phyloP scores from a whole-genome alignment of 2,329 filamentous ascomycete species.

The Fusarium cicatricum region DNA sequence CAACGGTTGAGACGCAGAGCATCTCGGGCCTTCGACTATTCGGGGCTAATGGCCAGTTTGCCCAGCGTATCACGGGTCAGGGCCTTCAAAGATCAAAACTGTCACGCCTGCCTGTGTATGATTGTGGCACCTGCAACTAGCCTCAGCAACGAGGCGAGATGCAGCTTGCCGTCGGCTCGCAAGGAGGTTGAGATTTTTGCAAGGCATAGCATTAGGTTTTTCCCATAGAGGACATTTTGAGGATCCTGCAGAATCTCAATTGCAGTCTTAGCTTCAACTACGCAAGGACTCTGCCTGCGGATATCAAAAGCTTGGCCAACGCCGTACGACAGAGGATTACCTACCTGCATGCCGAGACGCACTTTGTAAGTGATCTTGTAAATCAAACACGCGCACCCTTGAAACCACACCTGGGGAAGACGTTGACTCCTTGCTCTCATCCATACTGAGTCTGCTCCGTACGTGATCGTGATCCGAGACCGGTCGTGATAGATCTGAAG shows the following conservation, averaged over 20 bases:
- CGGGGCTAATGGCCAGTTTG: constrained; percentile 12
- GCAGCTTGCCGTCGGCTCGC: constrained; percentile 19
- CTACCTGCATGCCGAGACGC: not conserved
- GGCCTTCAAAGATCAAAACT: constrained; percentile 6
- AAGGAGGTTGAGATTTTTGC: not conserved
- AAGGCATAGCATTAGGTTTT: not conserved
- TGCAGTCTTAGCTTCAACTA: not conserved
- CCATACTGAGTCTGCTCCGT: no score
- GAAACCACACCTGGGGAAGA: no score
- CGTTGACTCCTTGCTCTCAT: no score
- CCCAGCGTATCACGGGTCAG: constrained; percentile 11
- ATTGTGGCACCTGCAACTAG: constrained; percentile 27
- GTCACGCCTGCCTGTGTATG: constrained; percentile 8
- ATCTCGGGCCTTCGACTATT: constrained; percentile 21
- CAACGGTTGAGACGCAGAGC: constrained; percentile 11
- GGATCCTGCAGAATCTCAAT: not conserved
- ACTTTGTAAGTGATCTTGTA: not conserved
- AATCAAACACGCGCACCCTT: no score
- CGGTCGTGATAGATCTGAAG: not conserved
- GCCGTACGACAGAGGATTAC: not conserved
- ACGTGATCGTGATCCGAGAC: not conserved
- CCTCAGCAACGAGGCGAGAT: constrained; percentile 35
- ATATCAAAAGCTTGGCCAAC: not conserved
- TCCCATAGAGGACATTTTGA: not conserved
- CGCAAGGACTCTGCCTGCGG: not conserved